Percentiles rank a stretch among this genome's conserved stretches.
Evolutionary conservation across 108 stramenopile species (phyloP).

Genomic region (Parietichytrium sp.): DNA sequence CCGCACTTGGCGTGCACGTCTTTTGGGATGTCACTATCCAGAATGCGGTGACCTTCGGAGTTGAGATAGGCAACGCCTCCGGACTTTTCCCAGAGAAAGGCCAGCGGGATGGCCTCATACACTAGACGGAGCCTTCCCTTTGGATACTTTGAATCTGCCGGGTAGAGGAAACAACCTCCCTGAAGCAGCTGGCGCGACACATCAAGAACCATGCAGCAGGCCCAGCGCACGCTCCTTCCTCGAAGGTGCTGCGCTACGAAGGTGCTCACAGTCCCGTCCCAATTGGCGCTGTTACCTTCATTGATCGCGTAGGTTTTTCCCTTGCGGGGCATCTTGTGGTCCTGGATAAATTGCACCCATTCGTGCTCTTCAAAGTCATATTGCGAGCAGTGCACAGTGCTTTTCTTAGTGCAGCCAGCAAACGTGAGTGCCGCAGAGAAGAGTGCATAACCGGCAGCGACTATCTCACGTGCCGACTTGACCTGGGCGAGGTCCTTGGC

Average conservation of each 20-base stretch:
- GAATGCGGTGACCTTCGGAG: slow-evolving; percentile 18
- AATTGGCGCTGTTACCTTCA: slow-evolving; percentile 88
- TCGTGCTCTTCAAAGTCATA: slow-evolving; percentile 94
- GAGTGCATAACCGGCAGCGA: slow-evolving; percentile 89
- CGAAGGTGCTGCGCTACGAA: slow-evolving; percentile 77
- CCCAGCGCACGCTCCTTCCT: slow-evolving; percentile 75
- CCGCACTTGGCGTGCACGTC: slow-evolving; percentile 20
- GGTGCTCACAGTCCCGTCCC: slow-evolving; percentile 90
- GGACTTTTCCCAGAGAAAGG: slow-evolving; percentile 21
- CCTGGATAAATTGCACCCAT: slow-evolving; percentile 83
- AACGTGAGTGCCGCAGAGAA: slow-evolving; percentile 80
- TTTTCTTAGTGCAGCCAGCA: slow-evolving; percentile 82
- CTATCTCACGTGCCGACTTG: slow-evolving; percentile 81
- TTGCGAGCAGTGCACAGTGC: slow-evolving; percentile 87
- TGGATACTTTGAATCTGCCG: slow-evolving; percentile 89
- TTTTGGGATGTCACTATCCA: background rate
- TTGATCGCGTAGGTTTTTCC: slow-evolving; percentile 89
- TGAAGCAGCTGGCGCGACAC: slow-evolving; percentile 96
- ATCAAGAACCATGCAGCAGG: slow-evolving; percentile 97
- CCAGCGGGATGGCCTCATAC: slow-evolving; percentile 79
- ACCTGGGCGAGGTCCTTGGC: slow-evolving; percentile 65
- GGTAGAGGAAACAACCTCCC: slow-evolving; percentile 96
- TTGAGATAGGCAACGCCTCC: slow-evolving; percentile 13
- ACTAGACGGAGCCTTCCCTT: slow-evolving; percentile 93
- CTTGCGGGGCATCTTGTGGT: slow-evolving; percentile 59